Evolutionary conservation across 768 basidiomycete species (phyloP).

Genomic region (Leccinum longicurvipes): DNA sequence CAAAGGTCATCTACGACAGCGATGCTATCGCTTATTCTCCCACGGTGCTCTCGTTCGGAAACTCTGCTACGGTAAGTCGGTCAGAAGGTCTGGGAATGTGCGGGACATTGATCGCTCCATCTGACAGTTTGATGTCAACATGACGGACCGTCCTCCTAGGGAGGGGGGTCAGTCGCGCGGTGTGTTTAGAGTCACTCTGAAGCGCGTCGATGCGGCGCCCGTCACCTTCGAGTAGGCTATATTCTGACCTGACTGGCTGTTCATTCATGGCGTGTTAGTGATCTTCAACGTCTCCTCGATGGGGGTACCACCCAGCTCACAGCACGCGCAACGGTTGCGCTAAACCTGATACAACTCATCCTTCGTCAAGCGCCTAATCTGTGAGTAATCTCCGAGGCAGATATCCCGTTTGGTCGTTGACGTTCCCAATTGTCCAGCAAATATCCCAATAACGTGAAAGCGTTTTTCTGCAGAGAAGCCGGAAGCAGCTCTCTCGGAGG

Average conservation of each 20-base stretch:
- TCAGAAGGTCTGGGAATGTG: background rate
- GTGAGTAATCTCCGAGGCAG: constrained; percentile 28
- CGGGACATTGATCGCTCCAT: background rate
- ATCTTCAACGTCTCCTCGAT: constrained; percentile 24
- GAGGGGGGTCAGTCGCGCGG: constrained; percentile 25
- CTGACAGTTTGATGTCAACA: constrained; percentile 35
- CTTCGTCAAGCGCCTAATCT: constrained; percentile 46
- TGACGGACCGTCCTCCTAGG: constrained; percentile 26
- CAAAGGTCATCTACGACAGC: constrained; percentile 47
- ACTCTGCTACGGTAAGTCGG: constrained; percentile 28
- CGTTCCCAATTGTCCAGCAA: constrained; percentile 27
- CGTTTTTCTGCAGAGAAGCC: constrained; percentile 41
- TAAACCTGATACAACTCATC: constrained; percentile 48
- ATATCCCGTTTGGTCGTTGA: background rate
- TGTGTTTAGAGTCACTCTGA: constrained; percentile 30
- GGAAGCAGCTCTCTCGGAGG: constrained; percentile 26
- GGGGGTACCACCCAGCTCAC: constrained; percentile 24
- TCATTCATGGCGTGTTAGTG: constrained; percentile 14
- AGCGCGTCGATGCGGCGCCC: constrained; percentile 35
- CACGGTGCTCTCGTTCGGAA: constrained; percentile 28
- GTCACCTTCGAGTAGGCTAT: constrained; percentile 36
- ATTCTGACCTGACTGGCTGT: background rate
- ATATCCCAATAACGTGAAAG: constrained; percentile 43
- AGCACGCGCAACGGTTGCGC: constrained; percentile 33
- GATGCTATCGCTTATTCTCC: constrained; percentile 41